phyloP scores from a whole-genome alignment of 208 protist genomes.

The Leishmania gerbilli region DNA sequence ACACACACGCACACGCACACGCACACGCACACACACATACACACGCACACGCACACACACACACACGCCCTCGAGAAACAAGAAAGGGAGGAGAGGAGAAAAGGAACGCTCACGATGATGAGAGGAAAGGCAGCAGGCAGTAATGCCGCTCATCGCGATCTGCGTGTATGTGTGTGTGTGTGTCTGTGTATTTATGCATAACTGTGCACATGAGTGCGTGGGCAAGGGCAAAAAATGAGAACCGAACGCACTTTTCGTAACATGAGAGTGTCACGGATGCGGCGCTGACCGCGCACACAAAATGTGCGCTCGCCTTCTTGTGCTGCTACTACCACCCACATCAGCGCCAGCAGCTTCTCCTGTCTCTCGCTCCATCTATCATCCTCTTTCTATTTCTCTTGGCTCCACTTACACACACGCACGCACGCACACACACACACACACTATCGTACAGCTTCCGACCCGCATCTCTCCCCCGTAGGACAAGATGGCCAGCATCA shows the following conservation, averaged over 20 bases:
- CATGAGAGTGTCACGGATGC: background rate
- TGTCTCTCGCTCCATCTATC: background rate
- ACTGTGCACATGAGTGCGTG: background rate
- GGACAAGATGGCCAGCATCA: conserved; percentile 78
- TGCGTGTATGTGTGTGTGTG: background rate
- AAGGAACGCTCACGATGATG: background rate
- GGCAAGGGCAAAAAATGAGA: background rate
- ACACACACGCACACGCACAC: too few relatives aligned
- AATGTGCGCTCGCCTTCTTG: too few relatives aligned
- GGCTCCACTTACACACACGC: background rate
- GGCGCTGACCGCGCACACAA: background rate
- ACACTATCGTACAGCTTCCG: conserved; percentile 4
- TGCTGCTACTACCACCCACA: background rate
- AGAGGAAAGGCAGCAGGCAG: background rate
- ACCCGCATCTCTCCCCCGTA: conserved; percentile 8
- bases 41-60: too few relatives aligned
- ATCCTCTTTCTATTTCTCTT: background rate
- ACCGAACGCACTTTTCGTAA: background rate
- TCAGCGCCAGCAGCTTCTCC: background rate
- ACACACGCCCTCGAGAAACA: too few relatives aligned
- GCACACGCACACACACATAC: too few relatives aligned
- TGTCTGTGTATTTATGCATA: background rate
- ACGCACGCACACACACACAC: background rate
- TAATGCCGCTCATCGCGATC: background rate
- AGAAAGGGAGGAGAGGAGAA: background rate